Evolutionary conservation across 345 rosid species (phyloP).

Genomic region (Gossypium bickii): DNA sequence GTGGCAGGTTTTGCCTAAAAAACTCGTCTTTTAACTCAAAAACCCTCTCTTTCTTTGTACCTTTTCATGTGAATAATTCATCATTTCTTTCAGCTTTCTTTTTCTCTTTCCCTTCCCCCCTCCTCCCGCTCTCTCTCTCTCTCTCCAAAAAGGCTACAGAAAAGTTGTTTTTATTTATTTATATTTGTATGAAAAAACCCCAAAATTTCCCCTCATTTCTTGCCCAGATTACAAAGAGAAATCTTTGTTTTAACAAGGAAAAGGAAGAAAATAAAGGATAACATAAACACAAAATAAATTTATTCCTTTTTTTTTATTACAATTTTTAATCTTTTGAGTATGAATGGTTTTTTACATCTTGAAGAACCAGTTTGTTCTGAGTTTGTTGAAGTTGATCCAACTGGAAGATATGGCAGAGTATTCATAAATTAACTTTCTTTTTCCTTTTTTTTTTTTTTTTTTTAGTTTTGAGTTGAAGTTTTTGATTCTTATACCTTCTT

Average conservation of each 20-base stretch:
- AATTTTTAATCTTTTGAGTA: conserved; percentile 21
- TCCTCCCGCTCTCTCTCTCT: conserved; percentile 2
- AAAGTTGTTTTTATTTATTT: not conserved
- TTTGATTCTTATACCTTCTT: not conserved
- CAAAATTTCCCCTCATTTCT: not conserved
- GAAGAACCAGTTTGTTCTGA: conserved; percentile 55
- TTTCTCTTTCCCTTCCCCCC: conserved; percentile 9
- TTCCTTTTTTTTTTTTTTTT: conserved; percentile 10
- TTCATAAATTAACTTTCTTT: not conserved
- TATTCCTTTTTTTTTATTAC: conserved; percentile 10
- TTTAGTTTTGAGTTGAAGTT: conserved; percentile 15
- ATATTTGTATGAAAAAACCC: not conserved
- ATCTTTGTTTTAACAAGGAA: conserved; percentile 7
- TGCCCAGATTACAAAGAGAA: conserved; percentile 11
- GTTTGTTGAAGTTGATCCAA: conserved; percentile 95
- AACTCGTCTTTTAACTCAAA: conserved; percentile 16
- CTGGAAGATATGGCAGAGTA: conserved; percentile 98
- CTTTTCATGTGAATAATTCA: conserved; percentile 2
- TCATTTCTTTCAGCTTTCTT: conserved; percentile 4
- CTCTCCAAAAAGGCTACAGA: conserved; percentile 13
- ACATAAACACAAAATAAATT: not conserved
- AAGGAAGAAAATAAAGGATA: not conserved
- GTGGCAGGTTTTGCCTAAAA: conserved; percentile 15
- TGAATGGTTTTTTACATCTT: conserved; percentile 55
- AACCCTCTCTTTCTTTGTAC: conserved; percentile 1